Conservation (phyloP, 345 rosid species). For the Abelmoschus esculentus region DNA sequence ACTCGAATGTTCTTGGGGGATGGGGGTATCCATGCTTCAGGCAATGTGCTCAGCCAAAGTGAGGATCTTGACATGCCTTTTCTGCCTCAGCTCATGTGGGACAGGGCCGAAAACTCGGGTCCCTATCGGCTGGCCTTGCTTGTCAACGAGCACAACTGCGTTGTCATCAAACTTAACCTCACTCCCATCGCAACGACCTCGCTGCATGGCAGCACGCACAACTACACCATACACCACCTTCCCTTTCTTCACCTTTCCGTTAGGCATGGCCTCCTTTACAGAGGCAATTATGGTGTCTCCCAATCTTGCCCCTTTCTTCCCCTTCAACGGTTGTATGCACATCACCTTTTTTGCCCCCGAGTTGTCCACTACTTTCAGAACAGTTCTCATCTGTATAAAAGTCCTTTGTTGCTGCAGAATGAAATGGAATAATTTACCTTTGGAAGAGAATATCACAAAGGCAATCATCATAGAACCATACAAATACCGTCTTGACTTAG, state of each 20-base stretch:
- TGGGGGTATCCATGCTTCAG: slow-evolving; percentile 23
- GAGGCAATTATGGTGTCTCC: slow-evolving; percentile 82
- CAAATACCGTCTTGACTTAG: background rate
- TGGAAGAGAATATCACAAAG: background rate
- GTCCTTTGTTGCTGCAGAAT: slow-evolving; percentile 58
- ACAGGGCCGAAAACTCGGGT: slow-evolving; percentile 87
- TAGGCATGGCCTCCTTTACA: slow-evolving; percentile 85
- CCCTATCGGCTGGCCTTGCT: slow-evolving; percentile 78
- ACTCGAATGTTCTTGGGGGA: background rate
- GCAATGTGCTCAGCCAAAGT: slow-evolving; percentile 79
- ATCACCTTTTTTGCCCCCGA: slow-evolving; percentile 82
- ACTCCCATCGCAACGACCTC: slow-evolving; percentile 86
- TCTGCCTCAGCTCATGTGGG: slow-evolving; percentile 70
- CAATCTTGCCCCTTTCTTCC: slow-evolving; percentile 71
- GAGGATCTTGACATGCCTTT: slow-evolving; percentile 80
- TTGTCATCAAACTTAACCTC: slow-evolving; percentile 92
- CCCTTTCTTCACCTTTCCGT: slow-evolving; percentile 90
- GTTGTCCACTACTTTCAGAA: slow-evolving; percentile 81
- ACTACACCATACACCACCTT: slow-evolving; percentile 73
- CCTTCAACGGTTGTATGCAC: slow-evolving; percentile 78
- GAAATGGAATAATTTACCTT: background rate
- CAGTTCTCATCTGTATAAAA: slow-evolving; percentile 84
- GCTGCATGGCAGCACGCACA: slow-evolving; percentile 86
- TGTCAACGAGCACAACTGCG: slow-evolving; percentile 73
- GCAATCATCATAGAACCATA: background rate